Conservation (phyloP, 345 rosid species). For the Eutrema japonicum region DNA sequence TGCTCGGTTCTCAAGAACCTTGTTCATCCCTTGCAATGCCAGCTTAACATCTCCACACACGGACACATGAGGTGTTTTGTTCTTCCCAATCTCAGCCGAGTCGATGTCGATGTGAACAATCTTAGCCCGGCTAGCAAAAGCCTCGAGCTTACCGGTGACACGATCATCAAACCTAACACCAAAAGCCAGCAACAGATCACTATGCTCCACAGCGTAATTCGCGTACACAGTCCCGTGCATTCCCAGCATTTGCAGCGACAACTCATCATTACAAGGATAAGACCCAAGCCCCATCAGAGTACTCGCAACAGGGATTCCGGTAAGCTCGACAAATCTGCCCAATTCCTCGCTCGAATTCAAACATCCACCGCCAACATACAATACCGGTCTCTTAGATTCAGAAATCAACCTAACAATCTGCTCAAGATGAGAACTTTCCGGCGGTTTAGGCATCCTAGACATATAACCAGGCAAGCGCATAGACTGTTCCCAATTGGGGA, state of each 20-base stretch:
- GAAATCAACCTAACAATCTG: constrained; percentile 82
- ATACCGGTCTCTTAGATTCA: constrained; percentile 81
- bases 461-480: constrained; percentile 71
- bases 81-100: constrained; percentile 96
- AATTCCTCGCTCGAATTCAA: constrained; percentile 87
- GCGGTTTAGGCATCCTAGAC: constrained; percentile 79
- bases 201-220: constrained; percentile 84
- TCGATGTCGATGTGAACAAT: constrained; percentile 96
- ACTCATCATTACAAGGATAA: constrained; percentile 60
- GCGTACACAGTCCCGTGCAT: constrained; percentile 98
- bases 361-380: constrained; percentile 99
- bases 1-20: constrained; percentile 58
- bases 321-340: constrained; percentile 78
- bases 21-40: constrained; percentile 76
- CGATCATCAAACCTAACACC: constrained; percentile 98
- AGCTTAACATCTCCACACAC: constrained; percentile 85
- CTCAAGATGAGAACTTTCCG: constrained; percentile 58
- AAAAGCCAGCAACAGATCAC: constrained; percentile 88
- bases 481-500: constrained; percentile 73
- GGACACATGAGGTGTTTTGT: constrained; percentile 93
- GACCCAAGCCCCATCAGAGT: constrained; percentile 98
- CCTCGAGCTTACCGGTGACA: constrained; percentile 94
- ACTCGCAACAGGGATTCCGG: constrained; percentile 94
- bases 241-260: constrained; percentile 92
- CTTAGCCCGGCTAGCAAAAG: constrained; percentile 93